These are phyloP conservation scores for Torulaspora globosa DNA, from an alignment of 1,139 yeast species.

Conservation along the genomic window DNA sequence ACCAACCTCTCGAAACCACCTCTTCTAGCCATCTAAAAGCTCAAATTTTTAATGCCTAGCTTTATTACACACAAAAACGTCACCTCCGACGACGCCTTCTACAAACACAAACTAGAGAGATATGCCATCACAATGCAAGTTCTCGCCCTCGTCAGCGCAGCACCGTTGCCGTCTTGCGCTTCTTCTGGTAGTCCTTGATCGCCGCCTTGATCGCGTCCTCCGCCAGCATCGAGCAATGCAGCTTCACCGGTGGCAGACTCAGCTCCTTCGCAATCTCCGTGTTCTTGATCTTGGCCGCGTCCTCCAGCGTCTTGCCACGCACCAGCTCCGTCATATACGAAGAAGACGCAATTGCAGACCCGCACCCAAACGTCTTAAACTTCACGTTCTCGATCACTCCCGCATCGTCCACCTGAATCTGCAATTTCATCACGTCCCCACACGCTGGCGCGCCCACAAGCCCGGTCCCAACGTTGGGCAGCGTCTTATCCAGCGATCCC, in stretches of 20 bases:
- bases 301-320: constrained; percentile 91
- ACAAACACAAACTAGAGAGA: background rate
- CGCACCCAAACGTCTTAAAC: constrained; percentile 98
- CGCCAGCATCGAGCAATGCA: constrained; percentile 97
- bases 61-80: constrained; percentile 1
- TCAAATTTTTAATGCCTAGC: constrained; percentile 10
- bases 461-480: constrained; percentile 88
- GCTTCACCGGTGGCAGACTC: constrained; percentile 91
- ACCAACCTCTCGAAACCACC: background rate
- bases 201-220: constrained; percentile 98
- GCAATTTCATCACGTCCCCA: constrained; percentile 98
- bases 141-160: constrained; percentile 9
- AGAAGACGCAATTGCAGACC: constrained; percentile 94
- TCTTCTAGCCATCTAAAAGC: constrained; percentile 1
- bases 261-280: constrained; percentile 90
- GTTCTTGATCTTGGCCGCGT: constrained; percentile 86
- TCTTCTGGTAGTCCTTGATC: constrained; percentile 85
- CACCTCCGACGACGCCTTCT: constrained; percentile 4
- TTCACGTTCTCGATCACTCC: constrained; percentile 93
- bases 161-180: constrained; percentile 40
- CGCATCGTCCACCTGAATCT: constrained; percentile 84
- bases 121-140: background rate
- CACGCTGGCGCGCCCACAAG: constrained; percentile 98
- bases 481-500: constrained; percentile 80
- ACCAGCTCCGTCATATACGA: constrained; percentile 93